Evolutionary conservation across 2,329 filamentous ascomycete species (phyloP), one percentile per base, ranked within the genome.

Genomic region (Colletotrichum sansevieriae): DNA sequence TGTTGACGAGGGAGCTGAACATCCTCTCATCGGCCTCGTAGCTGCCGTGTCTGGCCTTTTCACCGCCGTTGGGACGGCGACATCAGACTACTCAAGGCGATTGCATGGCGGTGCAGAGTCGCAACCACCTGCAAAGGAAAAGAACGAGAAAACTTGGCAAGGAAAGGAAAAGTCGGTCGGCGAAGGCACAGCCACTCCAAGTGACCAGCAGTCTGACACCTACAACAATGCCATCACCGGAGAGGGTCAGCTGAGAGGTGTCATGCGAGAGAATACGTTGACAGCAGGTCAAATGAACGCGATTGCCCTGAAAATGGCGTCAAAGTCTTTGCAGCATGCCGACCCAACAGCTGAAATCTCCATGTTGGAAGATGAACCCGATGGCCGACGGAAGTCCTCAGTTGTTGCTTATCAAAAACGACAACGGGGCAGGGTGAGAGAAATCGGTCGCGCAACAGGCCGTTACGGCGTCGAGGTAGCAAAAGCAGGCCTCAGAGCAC

Each of bases 1-100:
- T 65, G 87, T 88, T 0, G 88, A 91, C 63, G 85, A 89, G 56
- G 89, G 90, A 2, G 90, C 90, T 0, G 85, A 84, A 71, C 89
- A 91, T 70, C 90, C 90, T 0, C 81, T 92, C 4, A 86, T 87
- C 37, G 90, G 90, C 35, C 88, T 86, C 13, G 87, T 91, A 10
- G 88, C 87, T 39, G 90, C 92, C 0, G 79, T 92, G 3, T 81
- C 92, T 43, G 88, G 89, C 1, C 91, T 90, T 1, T 84, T 92
- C 59, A 86, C 88, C 1, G 88, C 88, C 49, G 84, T 94, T 57
- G 85, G 89, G 75, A 88, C 90, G 78, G 90, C 71, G 20, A 73
- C 74, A 13, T 72, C 73, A 0, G 71, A 75, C 35, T 75, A 73
- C 37, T 68, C 68, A 1, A 37, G 61, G 7, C 69, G 71, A 2